These are phyloP conservation scores for Aspergillus aculeatus DNA, from an alignment of 2,329 filamentous ascomycete genomes.

Conservation along the genomic window DNA sequence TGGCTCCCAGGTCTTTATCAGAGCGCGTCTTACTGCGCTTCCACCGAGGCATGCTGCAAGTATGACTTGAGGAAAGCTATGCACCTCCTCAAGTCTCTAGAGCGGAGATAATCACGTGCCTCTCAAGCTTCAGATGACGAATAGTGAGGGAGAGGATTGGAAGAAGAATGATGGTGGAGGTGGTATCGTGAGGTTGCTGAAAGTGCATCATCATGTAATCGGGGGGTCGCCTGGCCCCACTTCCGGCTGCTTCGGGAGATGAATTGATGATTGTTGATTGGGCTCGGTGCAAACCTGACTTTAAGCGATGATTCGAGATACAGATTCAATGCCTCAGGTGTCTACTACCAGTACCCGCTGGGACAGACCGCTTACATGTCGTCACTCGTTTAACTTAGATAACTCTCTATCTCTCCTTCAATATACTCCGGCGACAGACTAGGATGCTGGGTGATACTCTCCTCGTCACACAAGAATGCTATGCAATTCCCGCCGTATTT, in stretches of 20 bases:
- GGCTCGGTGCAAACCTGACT: background rate
- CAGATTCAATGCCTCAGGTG: background rate
- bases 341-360: background rate
- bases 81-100: background rate
- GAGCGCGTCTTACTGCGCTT: conserved; percentile 19
- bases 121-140: background rate
- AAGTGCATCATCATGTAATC: conserved; percentile 6
- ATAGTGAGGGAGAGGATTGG: background rate
- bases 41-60: conserved; percentile 22
- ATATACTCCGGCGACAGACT: background rate
- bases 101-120: background rate
- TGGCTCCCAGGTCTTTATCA: conserved; percentile 12
- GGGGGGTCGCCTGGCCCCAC: background rate
- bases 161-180: background rate
- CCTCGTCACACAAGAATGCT: background rate
- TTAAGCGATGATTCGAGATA: background rate
- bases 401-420: background rate
- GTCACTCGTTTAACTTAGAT: background rate
- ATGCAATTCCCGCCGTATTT: background rate
- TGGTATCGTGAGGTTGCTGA: conserved; percentile 1
- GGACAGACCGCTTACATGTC: conserved; percentile 2
- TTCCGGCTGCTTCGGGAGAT: background rate
- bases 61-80: background rate
- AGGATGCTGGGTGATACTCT: background rate
- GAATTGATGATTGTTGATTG: background rate